Conservation (phyloP, 768 basidiomycete species). For the Trametes cinnabarina region DNA sequence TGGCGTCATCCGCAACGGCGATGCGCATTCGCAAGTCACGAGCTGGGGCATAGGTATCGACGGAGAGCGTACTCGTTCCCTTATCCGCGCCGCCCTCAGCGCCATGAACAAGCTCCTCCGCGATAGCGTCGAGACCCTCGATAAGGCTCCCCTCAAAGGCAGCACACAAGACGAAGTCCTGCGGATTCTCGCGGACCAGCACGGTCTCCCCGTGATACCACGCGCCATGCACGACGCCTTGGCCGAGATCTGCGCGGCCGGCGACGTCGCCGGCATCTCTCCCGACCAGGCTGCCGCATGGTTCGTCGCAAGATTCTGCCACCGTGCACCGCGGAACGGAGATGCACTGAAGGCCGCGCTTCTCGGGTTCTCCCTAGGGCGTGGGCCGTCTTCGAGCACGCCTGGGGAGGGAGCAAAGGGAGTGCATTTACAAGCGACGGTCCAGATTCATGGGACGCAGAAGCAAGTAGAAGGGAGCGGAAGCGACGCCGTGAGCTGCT, state of each 20-base stretch:
- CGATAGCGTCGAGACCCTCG: too few species aligned
- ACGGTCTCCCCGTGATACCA: not conserved
- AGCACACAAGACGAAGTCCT: not conserved
- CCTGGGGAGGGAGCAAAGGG: not conserved
- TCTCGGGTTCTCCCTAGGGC: not conserved
- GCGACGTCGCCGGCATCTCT: not conserved
- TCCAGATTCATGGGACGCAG: not conserved
- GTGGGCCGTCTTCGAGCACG: not conserved
- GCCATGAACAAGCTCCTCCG: too few species aligned
- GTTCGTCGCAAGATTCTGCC: conserved; percentile 6
- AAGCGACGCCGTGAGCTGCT: not conserved
- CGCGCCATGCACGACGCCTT: not conserved
- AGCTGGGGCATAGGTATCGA: too few species aligned
- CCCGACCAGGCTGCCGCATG: conserved; percentile 2
- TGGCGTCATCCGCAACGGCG: too few species aligned
- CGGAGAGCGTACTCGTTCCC: too few species aligned
- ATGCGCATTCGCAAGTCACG: too few species aligned
- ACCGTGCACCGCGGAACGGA: not conserved
- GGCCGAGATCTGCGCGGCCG: not conserved
- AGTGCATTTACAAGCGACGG: not conserved
- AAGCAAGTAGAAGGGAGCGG: not conserved
- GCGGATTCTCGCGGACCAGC: not conserved
- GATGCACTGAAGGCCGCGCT: not conserved
- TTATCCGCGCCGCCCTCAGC: too few species aligned
- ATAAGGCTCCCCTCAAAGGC: too few species aligned